phyloP scores from a whole-genome alignment of 352 stramenopile genomes.

The Phytopythium chamaehyphon region DNA sequence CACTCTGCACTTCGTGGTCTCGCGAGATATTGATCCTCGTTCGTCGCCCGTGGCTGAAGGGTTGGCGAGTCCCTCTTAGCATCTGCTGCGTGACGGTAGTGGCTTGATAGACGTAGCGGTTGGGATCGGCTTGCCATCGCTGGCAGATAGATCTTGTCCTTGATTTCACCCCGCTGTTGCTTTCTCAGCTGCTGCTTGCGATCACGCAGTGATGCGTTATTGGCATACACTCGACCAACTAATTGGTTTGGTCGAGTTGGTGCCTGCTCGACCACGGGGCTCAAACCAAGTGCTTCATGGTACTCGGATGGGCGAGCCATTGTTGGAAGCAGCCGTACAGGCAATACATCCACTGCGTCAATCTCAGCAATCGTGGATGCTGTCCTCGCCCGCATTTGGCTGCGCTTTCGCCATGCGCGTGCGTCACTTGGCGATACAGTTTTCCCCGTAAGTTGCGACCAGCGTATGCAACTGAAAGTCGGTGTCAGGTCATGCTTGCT shows the following conservation, averaged over 20 bases:
- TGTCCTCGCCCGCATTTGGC: not conserved
- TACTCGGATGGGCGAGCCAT: not conserved
- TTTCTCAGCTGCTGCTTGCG: slow-evolving; percentile 6
- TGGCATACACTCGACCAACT: not conserved
- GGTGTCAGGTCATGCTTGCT: not conserved
- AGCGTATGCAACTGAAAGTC: slow-evolving; percentile 42
- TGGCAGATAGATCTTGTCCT: slow-evolving; percentile 28
- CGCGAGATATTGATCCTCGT: not conserved
- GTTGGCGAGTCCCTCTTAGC: no score
- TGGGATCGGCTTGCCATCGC: slow-evolving; percentile 8
- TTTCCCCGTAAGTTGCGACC: slow-evolving; percentile 28
- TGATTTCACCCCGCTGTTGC: slow-evolving; percentile 15
- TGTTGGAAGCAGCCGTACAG: not conserved
- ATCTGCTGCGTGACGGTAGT: no score
- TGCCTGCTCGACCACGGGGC: not conserved
- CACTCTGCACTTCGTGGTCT: not conserved
- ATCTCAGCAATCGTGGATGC: no score
- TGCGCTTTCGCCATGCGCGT: slow-evolving; percentile 2
- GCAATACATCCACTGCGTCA: not conserved
- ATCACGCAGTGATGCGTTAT: not conserved
- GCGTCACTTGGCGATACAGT: not conserved
- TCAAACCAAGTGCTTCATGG: not conserved
- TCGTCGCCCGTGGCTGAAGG: no score
- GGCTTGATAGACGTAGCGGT: not conserved
- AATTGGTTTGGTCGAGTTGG: not conserved